Evolutionary conservation across 306 rosid genomes (phyloP).

Genomic region (Dryas drummondii): DNA sequence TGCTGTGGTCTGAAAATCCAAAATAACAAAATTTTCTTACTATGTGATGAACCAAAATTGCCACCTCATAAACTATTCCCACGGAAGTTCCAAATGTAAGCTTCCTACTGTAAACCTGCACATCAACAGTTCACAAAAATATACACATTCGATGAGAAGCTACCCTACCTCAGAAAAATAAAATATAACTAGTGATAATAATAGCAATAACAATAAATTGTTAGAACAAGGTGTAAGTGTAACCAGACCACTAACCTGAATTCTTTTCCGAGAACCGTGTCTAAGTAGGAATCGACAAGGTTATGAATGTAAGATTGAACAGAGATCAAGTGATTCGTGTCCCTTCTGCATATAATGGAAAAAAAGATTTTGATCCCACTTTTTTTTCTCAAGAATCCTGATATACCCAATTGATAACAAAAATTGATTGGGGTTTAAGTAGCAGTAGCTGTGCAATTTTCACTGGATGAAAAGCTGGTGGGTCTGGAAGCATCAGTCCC

Average conservation of each 20-base stretch:
- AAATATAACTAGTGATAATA: not conserved
- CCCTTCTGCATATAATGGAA: slow-evolving; percentile 28
- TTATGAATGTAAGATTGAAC: slow-evolving; percentile 35
- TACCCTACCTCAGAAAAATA: not conserved
- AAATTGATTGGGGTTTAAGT: slow-evolving; percentile 36
- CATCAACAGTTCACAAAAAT: slow-evolving; percentile 5
- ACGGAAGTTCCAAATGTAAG: slow-evolving; percentile 31
- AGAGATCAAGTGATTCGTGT: slow-evolving; percentile 23
- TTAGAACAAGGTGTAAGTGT: not conserved
- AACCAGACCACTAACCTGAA: slow-evolving; percentile 41
- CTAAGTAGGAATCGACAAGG: slow-evolving; percentile 26
- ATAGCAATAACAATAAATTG: not conserved
- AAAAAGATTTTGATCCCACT: slow-evolving; percentile 18
- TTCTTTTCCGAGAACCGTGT: slow-evolving; percentile 25
- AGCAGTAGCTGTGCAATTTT: slow-evolving; percentile 79
- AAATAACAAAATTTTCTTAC: slow-evolving; percentile 52
- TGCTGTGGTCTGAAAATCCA: slow-evolving; percentile 41
- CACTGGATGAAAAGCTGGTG: slow-evolving; percentile 52
- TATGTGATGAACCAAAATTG: slow-evolving; percentile 44
- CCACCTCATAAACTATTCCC: slow-evolving; percentile 41
- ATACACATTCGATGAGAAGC: not conserved
- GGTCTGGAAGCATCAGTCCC: slow-evolving; percentile 72
- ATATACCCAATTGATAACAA: slow-evolving; percentile 30
- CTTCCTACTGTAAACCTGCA: slow-evolving; percentile 41
- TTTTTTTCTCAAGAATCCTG: slow-evolving; percentile 31